Conservation (phyloP, 2,329 filamentous ascomycete species). For the Epichloe festucae region DNA sequence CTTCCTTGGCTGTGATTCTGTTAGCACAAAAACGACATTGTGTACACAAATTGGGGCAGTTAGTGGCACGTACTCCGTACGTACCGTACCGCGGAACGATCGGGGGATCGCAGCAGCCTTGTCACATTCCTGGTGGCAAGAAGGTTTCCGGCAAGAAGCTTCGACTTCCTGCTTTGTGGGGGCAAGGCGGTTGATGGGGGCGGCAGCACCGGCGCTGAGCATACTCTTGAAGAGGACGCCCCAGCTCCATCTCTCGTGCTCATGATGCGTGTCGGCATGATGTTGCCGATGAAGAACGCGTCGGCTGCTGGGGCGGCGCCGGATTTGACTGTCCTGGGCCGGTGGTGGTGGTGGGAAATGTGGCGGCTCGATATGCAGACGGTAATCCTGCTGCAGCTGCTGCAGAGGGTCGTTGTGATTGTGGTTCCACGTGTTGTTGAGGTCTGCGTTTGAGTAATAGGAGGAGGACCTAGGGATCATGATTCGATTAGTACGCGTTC, state of each 20-base stretch:
- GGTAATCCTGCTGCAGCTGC: no score
- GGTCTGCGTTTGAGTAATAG: not conserved
- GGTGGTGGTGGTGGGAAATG: no score
- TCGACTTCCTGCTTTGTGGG: constrained; percentile 70
- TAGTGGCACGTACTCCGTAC: constrained; percentile 35
- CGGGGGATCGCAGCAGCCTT: constrained; percentile 65
- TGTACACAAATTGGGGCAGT: not conserved
- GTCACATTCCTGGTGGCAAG: constrained; percentile 51
- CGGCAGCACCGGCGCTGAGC: constrained; percentile 11
- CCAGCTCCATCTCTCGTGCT: no score
- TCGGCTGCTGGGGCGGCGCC: no score
- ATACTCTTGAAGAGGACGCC: no score
- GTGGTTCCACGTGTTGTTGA: not conserved
- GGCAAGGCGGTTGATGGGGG: constrained; percentile 63
- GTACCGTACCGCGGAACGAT: no score
- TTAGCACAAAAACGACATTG: not conserved
- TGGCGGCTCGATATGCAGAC: no score
- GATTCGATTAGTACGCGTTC: constrained; percentile 7
- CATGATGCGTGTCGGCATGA: no score
- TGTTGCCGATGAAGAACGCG: no score
- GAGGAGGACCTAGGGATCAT: constrained; percentile 11
- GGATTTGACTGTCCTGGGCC: no score
- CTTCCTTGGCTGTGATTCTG: constrained; percentile 30
- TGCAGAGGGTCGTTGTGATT: no score
- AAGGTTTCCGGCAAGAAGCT: constrained; percentile 69